Evolutionary conservation across 495 filamentous ascomycete species (phyloP).

Genomic region (Tuber brumale): DNA sequence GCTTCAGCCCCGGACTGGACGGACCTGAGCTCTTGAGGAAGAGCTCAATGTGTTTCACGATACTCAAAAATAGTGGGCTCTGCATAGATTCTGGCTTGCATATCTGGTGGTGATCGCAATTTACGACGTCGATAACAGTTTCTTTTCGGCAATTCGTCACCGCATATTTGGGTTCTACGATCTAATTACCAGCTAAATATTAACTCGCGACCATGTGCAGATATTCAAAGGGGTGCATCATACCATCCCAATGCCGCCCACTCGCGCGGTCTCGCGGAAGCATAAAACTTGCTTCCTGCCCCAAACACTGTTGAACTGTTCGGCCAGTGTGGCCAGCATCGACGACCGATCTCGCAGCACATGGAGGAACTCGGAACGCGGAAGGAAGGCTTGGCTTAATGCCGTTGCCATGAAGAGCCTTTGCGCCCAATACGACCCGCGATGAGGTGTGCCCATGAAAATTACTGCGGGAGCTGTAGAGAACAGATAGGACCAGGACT

Average conservation of each 20-base stretch:
- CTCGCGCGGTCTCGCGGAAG: background rate
- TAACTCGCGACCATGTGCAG: background rate
- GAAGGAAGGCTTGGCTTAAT: background rate
- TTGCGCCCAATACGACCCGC: constrained; percentile 3
- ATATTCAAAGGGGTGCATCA: background rate
- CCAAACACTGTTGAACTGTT: constrained; percentile 5
- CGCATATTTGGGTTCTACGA: constrained; percentile 2
- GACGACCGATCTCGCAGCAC: background rate
- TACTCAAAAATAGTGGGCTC: background rate
- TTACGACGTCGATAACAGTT: background rate
- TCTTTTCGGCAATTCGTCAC: background rate
- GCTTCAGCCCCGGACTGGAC: background rate
- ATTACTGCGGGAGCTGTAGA: constrained; percentile 12
- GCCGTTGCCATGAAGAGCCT: constrained; percentile 3
- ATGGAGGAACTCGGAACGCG: background rate
- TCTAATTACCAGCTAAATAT: background rate
- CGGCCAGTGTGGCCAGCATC: background rate
- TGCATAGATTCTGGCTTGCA: constrained; percentile 3
- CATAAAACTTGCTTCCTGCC: constrained; percentile 1
- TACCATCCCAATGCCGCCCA: constrained; percentile 1
- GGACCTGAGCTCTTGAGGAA: constrained; percentile 1
- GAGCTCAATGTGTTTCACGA: background rate
- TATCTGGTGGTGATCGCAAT: constrained; percentile 1
- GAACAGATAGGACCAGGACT: background rate
- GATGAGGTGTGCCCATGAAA: constrained; percentile 21